Conservation (phyloP, 1,139 yeast genomes). For the Sugiyamaella sp. region DNA sequence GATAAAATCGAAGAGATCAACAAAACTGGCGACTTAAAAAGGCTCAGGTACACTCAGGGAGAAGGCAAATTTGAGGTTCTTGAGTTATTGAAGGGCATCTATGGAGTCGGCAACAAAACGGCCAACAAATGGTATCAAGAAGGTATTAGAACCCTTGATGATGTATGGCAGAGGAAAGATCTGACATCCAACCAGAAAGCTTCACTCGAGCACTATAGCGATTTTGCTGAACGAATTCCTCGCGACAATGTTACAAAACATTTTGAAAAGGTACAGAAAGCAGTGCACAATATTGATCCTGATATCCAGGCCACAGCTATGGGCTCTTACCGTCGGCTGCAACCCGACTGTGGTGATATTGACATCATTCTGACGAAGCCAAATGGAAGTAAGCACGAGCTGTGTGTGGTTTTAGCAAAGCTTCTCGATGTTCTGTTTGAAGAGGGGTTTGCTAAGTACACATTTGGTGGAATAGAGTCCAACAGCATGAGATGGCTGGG, state of each 20-base stretch:
- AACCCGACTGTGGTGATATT: conserved; percentile 56
- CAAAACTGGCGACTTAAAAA: conserved; percentile 47
- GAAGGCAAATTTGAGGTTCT: conserved; percentile 41
- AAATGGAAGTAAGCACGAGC: conserved; percentile 29
- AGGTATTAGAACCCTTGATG: conserved; percentile 49
- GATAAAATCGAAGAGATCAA: conserved; percentile 53
- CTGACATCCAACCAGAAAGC: conserved; percentile 47
- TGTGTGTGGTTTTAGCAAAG: conserved; percentile 40
- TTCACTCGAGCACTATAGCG: conserved; percentile 56
- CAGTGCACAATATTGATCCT: conserved; percentile 46
- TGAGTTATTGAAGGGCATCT: conserved; percentile 49
- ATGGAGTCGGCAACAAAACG: conserved; percentile 56
- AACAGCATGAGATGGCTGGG: conserved; percentile 42
- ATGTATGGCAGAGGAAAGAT: conserved; percentile 43
- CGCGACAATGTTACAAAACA: conserved; percentile 53
- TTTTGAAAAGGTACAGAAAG: conserved; percentile 43
- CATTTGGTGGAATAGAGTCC: conserved; percentile 35
- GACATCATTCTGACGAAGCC: conserved; percentile 56
- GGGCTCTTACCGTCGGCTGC: conserved; percentile 63
- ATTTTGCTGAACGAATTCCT: conserved; percentile 53
- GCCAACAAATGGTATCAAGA: conserved; percentile 51
- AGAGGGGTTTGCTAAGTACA: conserved; percentile 43
- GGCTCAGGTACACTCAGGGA: conserved; percentile 39
- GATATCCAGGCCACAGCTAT: conserved; percentile 47
- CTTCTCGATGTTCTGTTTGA: conserved; percentile 40